Evolutionary conservation across 2,329 filamentous ascomycete species (phyloP), one percentile per base, ranked within the genome.

Genomic region (Aspergillus tanneri): DNA sequence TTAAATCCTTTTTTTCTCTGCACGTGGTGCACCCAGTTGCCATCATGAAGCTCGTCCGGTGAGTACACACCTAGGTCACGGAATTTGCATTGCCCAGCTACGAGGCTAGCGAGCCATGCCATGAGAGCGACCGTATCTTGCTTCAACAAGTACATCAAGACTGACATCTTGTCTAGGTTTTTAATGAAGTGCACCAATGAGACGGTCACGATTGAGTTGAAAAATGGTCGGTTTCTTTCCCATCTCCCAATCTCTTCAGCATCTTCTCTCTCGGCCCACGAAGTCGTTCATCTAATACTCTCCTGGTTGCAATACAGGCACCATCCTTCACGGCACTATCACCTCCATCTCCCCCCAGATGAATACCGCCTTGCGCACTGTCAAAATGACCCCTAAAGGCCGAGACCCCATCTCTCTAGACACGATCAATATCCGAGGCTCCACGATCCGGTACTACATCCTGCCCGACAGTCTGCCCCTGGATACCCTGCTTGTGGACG

Each of bases 101-200:
- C n/a, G n/a, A n/a, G n/a, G n/a, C 22, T 9, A 35, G 30, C 30
- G 19, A 25, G 30, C 30, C 19, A 34, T 34, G 14, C 5, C 27
- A 28, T 18, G 7, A 9, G 5, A 34, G 14, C 6, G 14, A 34
- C 30, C 6, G n/a, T n/a, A n/a, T n/a, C n/a, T n/a, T n/a, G n/a
- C n/a, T n/a, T n/a, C n/a, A n/a, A n/a, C 3, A 4, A 24, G 4
- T 4, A 24, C 11, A 11, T n/a, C 9, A 24, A 39, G 28, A 18
- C 27, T 57, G 28, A 61, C 51, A 27, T 39, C 42, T 27, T 35
- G 50, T 58, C 54, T 72, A 97, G 93, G 72, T 99, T 99, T 73
- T 80, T 99, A 63, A 97, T 97, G 92, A 99, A 99, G 80, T 97
- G 92, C 74, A 85, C 88, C 73, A 97, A 96, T 74, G 93, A 99